These are phyloP conservation scores for Spathaspora jeffriesii DNA, from an alignment of 1,139 yeast species.

Conservation along the genomic window DNA sequence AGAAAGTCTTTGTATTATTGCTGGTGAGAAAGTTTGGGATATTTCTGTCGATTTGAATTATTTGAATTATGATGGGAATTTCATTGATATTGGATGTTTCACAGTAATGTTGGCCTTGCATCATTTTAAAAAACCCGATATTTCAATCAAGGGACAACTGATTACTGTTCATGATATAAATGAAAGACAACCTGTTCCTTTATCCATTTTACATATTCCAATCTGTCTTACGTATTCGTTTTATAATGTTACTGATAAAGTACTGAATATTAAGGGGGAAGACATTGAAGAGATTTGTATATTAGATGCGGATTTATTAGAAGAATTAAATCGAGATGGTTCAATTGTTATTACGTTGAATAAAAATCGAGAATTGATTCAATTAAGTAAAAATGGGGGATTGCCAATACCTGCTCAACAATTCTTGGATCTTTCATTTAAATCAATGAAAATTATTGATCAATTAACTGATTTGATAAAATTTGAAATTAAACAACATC, in stretches of 20 bases:
- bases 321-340: conserved; percentile 79
- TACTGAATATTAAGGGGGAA: conserved; percentile 70
- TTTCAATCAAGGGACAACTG: conserved; percentile 69
- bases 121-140: conserved; percentile 84
- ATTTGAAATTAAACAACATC: conserved; percentile 56
- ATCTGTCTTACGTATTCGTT: conserved; percentile 90
- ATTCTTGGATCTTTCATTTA: conserved; percentile 67
- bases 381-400: conserved; percentile 89
- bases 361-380: conserved; percentile 88
- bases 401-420: conserved; percentile 75
- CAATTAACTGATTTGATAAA: conserved; percentile 66
- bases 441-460: conserved; percentile 67
- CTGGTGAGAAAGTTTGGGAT: conserved; percentile 91
- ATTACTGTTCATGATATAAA: conserved; percentile 67
- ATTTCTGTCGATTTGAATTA: conserved; percentile 89
- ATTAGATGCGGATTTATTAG: conserved; percentile 77
- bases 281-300: conserved; percentile 58
- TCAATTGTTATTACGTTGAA: conserved; percentile 82
- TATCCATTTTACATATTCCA: conserved; percentile 87
- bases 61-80: conserved; percentile 87
- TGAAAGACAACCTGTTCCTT: conserved; percentile 85
- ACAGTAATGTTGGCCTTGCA: conserved; percentile 87
- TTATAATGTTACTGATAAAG: conserved; percentile 64
- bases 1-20: conserved; percentile 86
- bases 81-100: conserved; percentile 86